A percentile compares a stretch with the other conserved stretches of the same genome.
Conservation (phyloP, 495 filamentous ascomycete species). For the Aspergillus cristatus region DNA sequence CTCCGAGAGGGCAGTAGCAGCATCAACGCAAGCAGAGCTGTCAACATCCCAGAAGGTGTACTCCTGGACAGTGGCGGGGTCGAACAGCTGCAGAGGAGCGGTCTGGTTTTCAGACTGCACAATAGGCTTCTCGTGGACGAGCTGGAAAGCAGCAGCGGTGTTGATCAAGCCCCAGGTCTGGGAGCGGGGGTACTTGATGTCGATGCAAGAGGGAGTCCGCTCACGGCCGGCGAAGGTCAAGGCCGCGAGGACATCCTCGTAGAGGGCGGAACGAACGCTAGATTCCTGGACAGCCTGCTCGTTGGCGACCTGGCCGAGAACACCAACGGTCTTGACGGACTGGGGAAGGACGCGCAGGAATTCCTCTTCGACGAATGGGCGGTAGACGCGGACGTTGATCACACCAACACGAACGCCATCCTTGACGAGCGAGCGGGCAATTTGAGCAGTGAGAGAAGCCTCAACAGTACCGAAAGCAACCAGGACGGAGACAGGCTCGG, state of each 20-base stretch:
- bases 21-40: conserved; percentile 53
- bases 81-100: conserved; percentile 37
- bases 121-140: conserved; percentile 46
- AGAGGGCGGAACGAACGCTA: conserved; percentile 71
- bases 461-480: conserved; percentile 91
- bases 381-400: conserved; percentile 84
- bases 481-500: conserved; percentile 63
- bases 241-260: conserved; percentile 78
- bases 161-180: conserved; percentile 74
- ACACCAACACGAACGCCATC: conserved; percentile 72
- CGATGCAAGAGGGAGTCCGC: conserved; percentile 52
- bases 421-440: conserved; percentile 62
- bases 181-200: conserved; percentile 82
- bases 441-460: conserved; percentile 72
- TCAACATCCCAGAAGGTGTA: conserved; percentile 94
- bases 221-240: conserved; percentile 65
- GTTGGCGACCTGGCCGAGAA: conserved; percentile 55
- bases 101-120: conserved; percentile 27
- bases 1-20: conserved; percentile 58
- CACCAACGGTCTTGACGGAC: conserved; percentile 61
- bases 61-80: conserved; percentile 50
- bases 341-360: conserved; percentile 75
- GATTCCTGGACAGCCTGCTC: conserved; percentile 51
- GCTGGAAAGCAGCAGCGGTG: conserved; percentile 59
- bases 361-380: conserved; percentile 87